Percentiles rank a stretch among this genome's conserved stretches.
Evolutionary conservation across 306 rosid species (phyloP).

Genomic region (Rubus idaeus): DNA sequence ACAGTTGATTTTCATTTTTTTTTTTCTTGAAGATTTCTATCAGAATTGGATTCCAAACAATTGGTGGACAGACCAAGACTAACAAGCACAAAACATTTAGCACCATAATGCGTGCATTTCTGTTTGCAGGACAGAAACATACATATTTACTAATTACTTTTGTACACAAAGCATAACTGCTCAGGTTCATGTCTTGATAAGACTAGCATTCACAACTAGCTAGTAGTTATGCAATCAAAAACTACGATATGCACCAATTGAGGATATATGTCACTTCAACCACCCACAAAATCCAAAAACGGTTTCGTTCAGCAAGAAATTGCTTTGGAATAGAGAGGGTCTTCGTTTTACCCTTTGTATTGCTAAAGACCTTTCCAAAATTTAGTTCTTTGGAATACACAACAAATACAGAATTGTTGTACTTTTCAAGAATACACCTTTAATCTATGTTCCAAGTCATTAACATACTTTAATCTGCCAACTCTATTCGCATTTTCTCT

Average conservation of each 20-base stretch:
- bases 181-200: background rate
- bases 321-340: background rate
- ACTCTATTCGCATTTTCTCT: background rate
- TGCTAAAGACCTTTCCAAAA: background rate
- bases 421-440: background rate
- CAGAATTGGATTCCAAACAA: background rate
- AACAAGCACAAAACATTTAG: constrained; percentile 1
- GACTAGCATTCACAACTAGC: background rate
- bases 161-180: background rate
- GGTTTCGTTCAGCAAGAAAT: too few relatives aligned
- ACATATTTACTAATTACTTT: background rate
- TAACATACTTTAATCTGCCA: background rate
- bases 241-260: too few relatives aligned
- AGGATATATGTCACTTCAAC: too few relatives aligned
- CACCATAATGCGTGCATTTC: background rate
- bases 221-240: too few relatives aligned
- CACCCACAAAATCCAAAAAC: too few relatives aligned
- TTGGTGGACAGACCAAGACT: background rate
- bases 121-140: background rate
- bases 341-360: background rate
- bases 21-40: background rate
- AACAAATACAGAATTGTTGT: background rate
- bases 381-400: background rate
- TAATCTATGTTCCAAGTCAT: background rate
- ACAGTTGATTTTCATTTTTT: background rate